Evolutionary conservation across 176 grass and related monocot genomes (phyloP).

Genomic region (Saccharum officinarum): DNA sequence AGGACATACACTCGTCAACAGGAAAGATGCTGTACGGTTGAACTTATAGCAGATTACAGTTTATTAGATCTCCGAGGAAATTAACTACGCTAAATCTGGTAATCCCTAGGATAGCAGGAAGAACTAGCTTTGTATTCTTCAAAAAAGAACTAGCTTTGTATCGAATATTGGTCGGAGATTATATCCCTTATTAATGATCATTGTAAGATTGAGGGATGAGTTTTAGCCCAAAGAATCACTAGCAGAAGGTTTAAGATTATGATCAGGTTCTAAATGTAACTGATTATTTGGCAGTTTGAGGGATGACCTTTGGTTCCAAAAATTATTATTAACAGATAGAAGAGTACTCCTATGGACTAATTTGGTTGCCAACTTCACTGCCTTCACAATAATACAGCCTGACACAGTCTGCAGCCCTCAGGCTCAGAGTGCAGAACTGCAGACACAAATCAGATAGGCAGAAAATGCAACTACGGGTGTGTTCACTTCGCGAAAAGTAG

Average conservation of each 20-base stretch:
- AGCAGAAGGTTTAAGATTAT: neutral
- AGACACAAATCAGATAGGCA: neutral
- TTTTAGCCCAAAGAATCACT: neutral
- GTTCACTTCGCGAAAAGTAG: too few species aligned
- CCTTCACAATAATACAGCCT: neutral
- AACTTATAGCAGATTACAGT: neutral
- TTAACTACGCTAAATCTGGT: neutral
- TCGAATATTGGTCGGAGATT: neutral
- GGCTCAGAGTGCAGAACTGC: neutral
- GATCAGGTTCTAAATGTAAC: neutral
- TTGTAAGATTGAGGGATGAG: neutral
- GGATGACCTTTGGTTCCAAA: neutral
- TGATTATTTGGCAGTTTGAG: neutral
- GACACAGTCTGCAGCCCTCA: neutral
- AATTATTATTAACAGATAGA: neutral
- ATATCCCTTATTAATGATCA: neutral
- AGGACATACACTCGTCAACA: neutral
- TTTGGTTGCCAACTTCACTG: slow-evolving; percentile 1
- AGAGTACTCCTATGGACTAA: neutral
- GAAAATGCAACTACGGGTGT: neutral
- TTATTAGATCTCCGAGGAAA: neutral
- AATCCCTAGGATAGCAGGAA: neutral
- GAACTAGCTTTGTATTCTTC: neutral
- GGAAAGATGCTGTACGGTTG: neutral
- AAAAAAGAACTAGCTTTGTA: neutral